These are phyloP conservation scores for Waltiozyma solani DNA, from an alignment of 1,139 yeast species.

Conservation along the genomic window DNA sequence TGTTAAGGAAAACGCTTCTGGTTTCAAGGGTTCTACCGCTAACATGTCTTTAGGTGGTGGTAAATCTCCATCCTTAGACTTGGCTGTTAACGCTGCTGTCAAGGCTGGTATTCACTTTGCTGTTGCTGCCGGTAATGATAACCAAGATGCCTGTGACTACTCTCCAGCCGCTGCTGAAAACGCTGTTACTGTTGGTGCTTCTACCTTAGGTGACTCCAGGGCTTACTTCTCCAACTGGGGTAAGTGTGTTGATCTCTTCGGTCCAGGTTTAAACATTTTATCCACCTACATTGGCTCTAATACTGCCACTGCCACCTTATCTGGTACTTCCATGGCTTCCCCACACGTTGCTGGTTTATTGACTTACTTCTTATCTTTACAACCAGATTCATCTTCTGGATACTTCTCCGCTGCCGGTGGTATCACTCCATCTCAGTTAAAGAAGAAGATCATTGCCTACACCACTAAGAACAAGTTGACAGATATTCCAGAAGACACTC, in stretches of 20 bases:
- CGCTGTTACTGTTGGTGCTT: constrained; percentile 78
- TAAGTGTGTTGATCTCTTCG: constrained; percentile 76
- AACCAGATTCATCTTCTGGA: constrained; percentile 77
- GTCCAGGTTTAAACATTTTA: constrained; percentile 73
- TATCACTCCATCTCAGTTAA: constrained; percentile 77
- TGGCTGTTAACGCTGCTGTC: constrained; percentile 80
- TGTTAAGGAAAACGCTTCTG: constrained; percentile 44
- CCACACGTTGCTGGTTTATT: constrained; percentile 92
- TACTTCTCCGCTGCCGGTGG: constrained; percentile 50
- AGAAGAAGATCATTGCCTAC: constrained; percentile 74
- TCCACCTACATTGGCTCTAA: constrained; percentile 85
- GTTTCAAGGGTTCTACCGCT: constrained; percentile 79
- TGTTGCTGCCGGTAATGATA: constrained; percentile 85
- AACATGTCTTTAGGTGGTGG: constrained; percentile 92
- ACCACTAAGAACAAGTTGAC: constrained; percentile 62
- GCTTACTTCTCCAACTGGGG: constrained; percentile 82
- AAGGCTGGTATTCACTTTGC: constrained; percentile 76
- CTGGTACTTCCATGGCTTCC: constrained; percentile 99
- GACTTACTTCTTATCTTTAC: constrained; percentile 83
- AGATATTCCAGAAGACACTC: constrained; percentile 76
- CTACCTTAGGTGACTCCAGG: constrained; percentile 62
- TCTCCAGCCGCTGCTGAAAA: constrained; percentile 75
- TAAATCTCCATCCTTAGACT: constrained; percentile 68
- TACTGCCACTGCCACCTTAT: constrained; percentile 76
- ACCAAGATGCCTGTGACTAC: constrained; percentile 75